Base-by-base conservation (phyloP, 2,329 filamentous ascomycete genomes). In the Fusarium lateritium region DNA sequence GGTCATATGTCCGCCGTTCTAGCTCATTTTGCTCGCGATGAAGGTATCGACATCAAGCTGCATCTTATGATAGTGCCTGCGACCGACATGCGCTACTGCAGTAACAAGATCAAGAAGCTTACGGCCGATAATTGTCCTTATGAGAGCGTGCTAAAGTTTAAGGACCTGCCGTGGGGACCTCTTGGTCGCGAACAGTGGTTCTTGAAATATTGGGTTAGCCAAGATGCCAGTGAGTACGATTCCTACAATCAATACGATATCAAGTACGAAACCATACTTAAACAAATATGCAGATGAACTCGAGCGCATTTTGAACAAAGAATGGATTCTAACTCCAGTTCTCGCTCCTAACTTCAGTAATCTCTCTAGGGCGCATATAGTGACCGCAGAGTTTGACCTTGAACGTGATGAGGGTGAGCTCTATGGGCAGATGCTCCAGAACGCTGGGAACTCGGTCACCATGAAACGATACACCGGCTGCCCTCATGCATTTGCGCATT, bases 61-160 rank as follows among this genome's bases (percentile, higher is more conserved):
- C 56, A 59, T 7, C 50, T 59, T 7, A 9, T 59, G 50, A 56
- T 59, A 9, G 56, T 59, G 3, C 56, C 56, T 0, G 56, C 56
- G 0, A 59, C 51, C 6, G 56, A 59, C 2, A 59, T 59, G 56
- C 50, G 56, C 6, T 59, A 59, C 7, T 59, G 56, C 1, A 56
- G 6, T 7, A 17, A 33, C 1, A 59, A 46, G 15, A 3, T 40
- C 14, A 55, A 34, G 6, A 13, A 56, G 7, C 21, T 56, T 4
- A 46, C 50, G 1, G 4, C 21, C 2, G 33, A 46, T 4, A 56
- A 56, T 0, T 59, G 56, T 4, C 33, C 56, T 0, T 59, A 59
- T 10, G 33, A 56, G 0, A 59, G 56, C 17, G 56, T 44, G 0
- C 2, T 40, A 0, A 5, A 6, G 3, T 3, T 59, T 0, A 31